Evolutionary conservation across 2,329 filamentous ascomycete species (phyloP).

Genomic region (Tolypocladium pustulatum): DNA sequence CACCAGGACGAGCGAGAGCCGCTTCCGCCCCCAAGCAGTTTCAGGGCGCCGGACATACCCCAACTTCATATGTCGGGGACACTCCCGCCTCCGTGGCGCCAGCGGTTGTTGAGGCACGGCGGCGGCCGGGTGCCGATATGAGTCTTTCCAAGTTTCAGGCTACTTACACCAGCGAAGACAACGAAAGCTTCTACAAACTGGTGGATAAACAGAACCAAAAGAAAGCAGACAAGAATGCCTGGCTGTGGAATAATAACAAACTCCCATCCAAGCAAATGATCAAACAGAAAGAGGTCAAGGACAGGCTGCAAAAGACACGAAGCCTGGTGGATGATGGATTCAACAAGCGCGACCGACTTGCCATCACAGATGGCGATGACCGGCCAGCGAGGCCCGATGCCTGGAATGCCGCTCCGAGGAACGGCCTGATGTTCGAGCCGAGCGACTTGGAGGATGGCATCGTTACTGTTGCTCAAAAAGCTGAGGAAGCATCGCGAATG

Average conservation of each 20-base stretch:
- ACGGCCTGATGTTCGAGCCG: slow-evolving; percentile 77
- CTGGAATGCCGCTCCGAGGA: slow-evolving; percentile 67
- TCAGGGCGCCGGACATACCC: slow-evolving; percentile 39
- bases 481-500: slow-evolving; percentile 61
- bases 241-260: slow-evolving; percentile 84
- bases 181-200: slow-evolving; percentile 90
- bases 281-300: slow-evolving; percentile 52
- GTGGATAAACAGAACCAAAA: slow-evolving; percentile 86
- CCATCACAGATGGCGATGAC: slow-evolving; percentile 56
- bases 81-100: slow-evolving; percentile 55
- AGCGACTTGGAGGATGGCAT: slow-evolving; percentile 50
- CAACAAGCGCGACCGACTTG: slow-evolving; percentile 44
- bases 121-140: slow-evolving; percentile 61
- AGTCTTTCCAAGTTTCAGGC: slow-evolving; percentile 78
- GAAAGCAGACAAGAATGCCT: slow-evolving; percentile 72
- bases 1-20: slow-evolving; percentile 47
- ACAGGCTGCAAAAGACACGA: slow-evolving; percentile 34
- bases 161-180: slow-evolving; percentile 95
- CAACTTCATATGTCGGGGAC: slow-evolving; percentile 57
- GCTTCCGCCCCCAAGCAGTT: slow-evolving; percentile 13
- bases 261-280: slow-evolving; percentile 71
- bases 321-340: slow-evolving; percentile 46
- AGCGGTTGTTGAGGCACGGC: slow-evolving; percentile 25
- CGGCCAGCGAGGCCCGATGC: slow-evolving; percentile 67
- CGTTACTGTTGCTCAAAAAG: slow-evolving; percentile 55